A percentile compares a stretch with the other conserved stretches of the same genome.
Conservation (phyloP, 768 basidiomycete species). For the Leccinum pellstonianum region DNA sequence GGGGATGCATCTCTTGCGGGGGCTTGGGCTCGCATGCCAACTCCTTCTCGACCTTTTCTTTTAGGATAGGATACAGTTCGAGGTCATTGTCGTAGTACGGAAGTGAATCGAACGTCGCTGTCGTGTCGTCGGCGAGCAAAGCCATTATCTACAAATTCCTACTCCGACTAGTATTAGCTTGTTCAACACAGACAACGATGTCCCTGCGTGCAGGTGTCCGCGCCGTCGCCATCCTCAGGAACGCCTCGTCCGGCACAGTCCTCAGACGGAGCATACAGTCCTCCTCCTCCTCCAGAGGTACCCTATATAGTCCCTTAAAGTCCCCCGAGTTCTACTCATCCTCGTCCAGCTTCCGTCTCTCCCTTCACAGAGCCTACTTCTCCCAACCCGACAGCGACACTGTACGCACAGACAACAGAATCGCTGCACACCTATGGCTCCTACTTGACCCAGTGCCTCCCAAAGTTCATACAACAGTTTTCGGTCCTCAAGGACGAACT, state of each 20-base stretch:
- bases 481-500: slow-evolving; percentile 96
- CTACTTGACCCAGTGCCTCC: slow-evolving; percentile 89
- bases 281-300: slow-evolving; percentile 50
- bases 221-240: slow-evolving; percentile 44
- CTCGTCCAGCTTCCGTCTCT: slow-evolving; percentile 53
- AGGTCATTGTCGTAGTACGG: slow-evolving; percentile 96
- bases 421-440: slow-evolving; percentile 89
- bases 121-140: slow-evolving; percentile 11
- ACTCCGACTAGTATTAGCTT: slow-evolving; percentile 24
- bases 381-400: slow-evolving; percentile 75
- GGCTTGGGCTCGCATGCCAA: slow-evolving; percentile 68
- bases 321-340: slow-evolving; percentile 10
- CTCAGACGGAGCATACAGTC: slow-evolving; percentile 47
- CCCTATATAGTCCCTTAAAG: not conserved
- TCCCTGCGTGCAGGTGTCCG: slow-evolving; percentile 45
- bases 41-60: slow-evolving; percentile 75
- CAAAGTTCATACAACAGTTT: slow-evolving; percentile 98
- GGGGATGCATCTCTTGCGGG: slow-evolving; percentile 62
- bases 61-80: slow-evolving; percentile 67
- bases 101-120: slow-evolving; percentile 70
- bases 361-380: slow-evolving; percentile 92
- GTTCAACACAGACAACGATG: slow-evolving; percentile 30
- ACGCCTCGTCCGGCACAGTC: slow-evolving; percentile 27
- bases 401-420: slow-evolving; percentile 71
- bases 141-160: slow-evolving; percentile 31